Base-by-base conservation (phyloP, 2,329 filamentous ascomycete species). In the Neonectria neomacrospora region DNA sequence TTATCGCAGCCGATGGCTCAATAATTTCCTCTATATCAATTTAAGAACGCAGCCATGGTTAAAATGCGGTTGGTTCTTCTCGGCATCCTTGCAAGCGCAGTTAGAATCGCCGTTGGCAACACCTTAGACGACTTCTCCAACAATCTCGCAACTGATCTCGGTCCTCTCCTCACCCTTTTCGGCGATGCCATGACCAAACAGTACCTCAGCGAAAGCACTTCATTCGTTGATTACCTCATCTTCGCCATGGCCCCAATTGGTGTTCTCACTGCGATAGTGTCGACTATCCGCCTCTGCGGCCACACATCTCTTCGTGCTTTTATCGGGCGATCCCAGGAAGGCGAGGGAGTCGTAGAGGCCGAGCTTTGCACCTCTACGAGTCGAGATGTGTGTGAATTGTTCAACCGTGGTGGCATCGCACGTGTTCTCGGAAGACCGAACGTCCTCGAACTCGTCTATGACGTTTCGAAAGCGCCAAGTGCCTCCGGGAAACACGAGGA, bases 291-390 rank as follows among this genome's bases (percentile, higher is more conserved):
- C 0, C 67, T 77, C 39, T 80, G 69, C 56, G 79, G 75, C 1
- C 59, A 37, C 1, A 30, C 73, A 0, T 74, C 68, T 1, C 65
- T 81, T 1, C 73, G 75, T 16, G 77, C 80, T 2, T 74, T 82
- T 23, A 72, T 83, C 11, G 80, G 81, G 0, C 62, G 79, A 44
- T 74, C 78, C 0, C 74, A 77, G 47, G 80, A 82, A 64, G 74
- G 72, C 3, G 54, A 64, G 0, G 76, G 73, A 0, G 65, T 58
- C 0, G 75, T 70, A 0, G 80, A 83, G 55, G 69, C 74, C 0
- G 80, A 83, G 47, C 60, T 83, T 0, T 79, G 77, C 66, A 76
- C 79, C 0, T 82, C 80, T 0, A 82, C 80, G 0, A 77, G 74
- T 4, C 65, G 65, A 0, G 76, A 80, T 23, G 78, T 80, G 2